Conservation (phyloP, 257 asterid genomes). For the Salvia miltiorrhiza region DNA sequence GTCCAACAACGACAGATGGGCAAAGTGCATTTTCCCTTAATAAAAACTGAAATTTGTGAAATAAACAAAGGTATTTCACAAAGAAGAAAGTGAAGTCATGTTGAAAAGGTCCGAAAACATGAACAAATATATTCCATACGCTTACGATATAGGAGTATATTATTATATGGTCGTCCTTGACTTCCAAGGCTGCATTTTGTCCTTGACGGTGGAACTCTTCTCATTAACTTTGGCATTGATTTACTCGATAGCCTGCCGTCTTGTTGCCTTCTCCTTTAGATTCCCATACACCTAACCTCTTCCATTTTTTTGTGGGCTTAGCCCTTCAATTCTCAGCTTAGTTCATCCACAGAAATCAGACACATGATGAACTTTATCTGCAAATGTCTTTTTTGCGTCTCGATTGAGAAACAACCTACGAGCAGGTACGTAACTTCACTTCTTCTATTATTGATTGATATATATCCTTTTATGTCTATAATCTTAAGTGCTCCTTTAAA, state of each 20-base stretch:
- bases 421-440: conserved; percentile 25
- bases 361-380: conserved; percentile 18
- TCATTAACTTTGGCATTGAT: conserved; percentile 27
- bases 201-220: conserved; percentile 10
- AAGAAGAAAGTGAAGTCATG: neutral
- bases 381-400: conserved; percentile 29
- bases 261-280: conserved; percentile 9
- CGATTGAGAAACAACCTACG: conserved; percentile 21
- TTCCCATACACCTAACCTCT: neutral
- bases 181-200: conserved; percentile 40
- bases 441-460: neutral
- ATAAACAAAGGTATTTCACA: neutral
- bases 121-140: neutral
- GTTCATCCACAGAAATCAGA: neutral
- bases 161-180: conserved; percentile 20
- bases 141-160: neutral
- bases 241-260: conserved; percentile 20
- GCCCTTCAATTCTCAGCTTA: neutral
- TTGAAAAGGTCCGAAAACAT: neutral
- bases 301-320: neutral
- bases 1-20: too few relatives aligned
- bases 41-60: neutral
- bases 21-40: neutral
- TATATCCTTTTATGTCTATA: too few relatives aligned
- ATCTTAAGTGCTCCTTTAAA: neutral